Conservation (phyloP, 768 basidiomycete genomes). For the Fomitopsis serialis region DNA sequence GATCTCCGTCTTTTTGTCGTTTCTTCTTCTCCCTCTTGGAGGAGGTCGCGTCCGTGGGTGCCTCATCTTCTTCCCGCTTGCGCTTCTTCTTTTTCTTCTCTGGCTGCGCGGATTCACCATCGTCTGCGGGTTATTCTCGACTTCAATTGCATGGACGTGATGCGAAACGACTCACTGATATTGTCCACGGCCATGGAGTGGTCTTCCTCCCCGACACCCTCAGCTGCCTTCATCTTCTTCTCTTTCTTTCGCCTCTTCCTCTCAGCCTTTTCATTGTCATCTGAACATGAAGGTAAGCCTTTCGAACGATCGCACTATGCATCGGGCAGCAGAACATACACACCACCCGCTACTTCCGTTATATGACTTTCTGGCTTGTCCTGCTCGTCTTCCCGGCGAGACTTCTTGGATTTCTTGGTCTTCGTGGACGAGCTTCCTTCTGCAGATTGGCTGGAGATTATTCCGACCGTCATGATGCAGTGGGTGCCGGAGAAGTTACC, state of each 20-base stretch:
- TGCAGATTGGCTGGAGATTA: neutral
- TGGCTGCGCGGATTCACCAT: neutral
- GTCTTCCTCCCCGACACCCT: neutral
- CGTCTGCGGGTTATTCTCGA: neutral
- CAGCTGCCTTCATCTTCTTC: neutral
- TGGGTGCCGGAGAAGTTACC: neutral
- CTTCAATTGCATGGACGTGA: no score
- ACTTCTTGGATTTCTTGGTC: constrained; percentile 17
- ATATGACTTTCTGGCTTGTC: constrained; percentile 7
- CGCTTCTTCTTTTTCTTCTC: constrained; percentile 26
- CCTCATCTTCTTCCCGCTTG: constrained; percentile 31
- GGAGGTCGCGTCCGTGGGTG: neutral
- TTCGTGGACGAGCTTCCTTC: neutral
- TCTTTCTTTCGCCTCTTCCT: constrained; percentile 9
- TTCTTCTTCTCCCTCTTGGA: constrained; percentile 20
- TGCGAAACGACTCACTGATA: neutral
- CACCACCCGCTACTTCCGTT: constrained; percentile 13
- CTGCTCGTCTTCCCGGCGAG: constrained; percentile 1
- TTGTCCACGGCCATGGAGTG: neutral
- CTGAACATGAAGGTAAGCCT: neutral
- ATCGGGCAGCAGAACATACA: constrained; percentile 12
- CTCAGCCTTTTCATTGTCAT: constrained; percentile 3
- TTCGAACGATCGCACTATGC: neutral
- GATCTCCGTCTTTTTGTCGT: constrained; percentile 16
- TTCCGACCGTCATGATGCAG: neutral